Evolutionary conservation across 768 basidiomycete genomes (phyloP).

Genomic region (Pholiota conissans): DNA sequence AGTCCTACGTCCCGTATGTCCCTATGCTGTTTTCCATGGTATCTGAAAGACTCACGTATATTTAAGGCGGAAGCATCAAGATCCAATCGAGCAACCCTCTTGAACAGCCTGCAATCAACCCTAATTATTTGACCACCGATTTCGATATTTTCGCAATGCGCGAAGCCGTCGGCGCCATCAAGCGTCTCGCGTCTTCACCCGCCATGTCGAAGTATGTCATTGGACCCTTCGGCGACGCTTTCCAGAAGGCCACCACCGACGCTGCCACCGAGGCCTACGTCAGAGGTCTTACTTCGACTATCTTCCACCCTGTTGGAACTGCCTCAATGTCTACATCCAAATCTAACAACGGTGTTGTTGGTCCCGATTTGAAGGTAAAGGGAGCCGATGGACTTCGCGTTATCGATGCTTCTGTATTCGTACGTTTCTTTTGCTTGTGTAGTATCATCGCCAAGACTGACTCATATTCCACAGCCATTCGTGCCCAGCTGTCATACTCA

Average conservation of each 20-base stretch:
- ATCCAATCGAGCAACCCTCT: conserved; percentile 49
- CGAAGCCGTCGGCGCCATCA: conserved; percentile 20
- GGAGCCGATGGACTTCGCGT: conserved; percentile 31
- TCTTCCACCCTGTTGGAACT: conserved; percentile 32
- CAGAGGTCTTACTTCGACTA: conserved; percentile 18
- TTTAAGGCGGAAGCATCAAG: conserved; percentile 36
- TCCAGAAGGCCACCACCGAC: conserved; percentile 20
- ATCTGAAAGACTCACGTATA: neutral
- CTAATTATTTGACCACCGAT: conserved; percentile 36
- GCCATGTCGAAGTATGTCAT: conserved; percentile 27
- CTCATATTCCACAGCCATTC: conserved; percentile 23
- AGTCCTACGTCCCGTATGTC: conserved; percentile 35
- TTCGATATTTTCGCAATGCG: conserved; percentile 28
- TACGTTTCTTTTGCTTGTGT: conserved; percentile 15
- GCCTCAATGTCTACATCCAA: conserved; percentile 26
- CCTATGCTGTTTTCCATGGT: neutral
- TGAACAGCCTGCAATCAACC: conserved; percentile 45
- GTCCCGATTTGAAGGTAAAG: conserved; percentile 33
- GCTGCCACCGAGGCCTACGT: conserved; percentile 24
- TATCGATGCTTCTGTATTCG: conserved; percentile 37
- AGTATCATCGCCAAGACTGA: neutral
- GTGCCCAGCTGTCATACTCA: conserved; percentile 31
- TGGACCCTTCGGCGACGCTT: conserved; percentile 16
- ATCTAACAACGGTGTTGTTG: conserved; percentile 29
- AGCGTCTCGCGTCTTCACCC: conserved; percentile 20